These are phyloP conservation scores for Pichia sp. DNA, from an alignment of 1,139 yeast genomes.

Conservation along the genomic window DNA sequence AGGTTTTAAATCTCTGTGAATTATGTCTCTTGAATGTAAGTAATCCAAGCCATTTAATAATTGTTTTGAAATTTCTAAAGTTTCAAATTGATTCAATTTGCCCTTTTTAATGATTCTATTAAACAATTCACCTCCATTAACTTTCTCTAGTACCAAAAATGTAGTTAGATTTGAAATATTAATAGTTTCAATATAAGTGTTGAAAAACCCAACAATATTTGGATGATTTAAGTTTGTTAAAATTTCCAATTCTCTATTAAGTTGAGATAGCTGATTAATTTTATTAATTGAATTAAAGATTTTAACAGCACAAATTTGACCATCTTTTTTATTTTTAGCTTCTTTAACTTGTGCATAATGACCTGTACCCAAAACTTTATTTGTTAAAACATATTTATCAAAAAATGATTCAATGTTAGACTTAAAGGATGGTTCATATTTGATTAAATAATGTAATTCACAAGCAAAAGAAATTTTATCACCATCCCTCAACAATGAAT, in stretches of 20 bases:
- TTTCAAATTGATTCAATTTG: conserved; percentile 53
- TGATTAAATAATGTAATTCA: conserved; percentile 50
- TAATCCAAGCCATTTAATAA: conserved; percentile 56
- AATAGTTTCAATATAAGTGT: conserved; percentile 63
- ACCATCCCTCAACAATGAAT: conserved; percentile 51
- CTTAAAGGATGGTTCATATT: conserved; percentile 34
- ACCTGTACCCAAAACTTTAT: conserved; percentile 63
- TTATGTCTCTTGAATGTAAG: conserved; percentile 57
- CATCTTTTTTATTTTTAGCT: conserved; percentile 51
- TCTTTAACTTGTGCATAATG: conserved; percentile 76
- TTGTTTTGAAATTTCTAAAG: conserved; percentile 55
- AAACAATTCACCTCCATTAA: conserved; percentile 69
- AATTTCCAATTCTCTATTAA: conserved; percentile 63
- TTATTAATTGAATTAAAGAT: conserved; percentile 64
- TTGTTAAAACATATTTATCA: conserved; percentile 51
- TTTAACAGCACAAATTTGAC: conserved; percentile 63
- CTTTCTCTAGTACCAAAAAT: conserved; percentile 63
- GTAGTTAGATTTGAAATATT: conserved; percentile 51
- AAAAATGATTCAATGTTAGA: conserved; percentile 37
- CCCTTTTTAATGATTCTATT: conserved; percentile 63
- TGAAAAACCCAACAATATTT: conserved; percentile 61
- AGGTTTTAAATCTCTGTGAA: conserved; percentile 75
- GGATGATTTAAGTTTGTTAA: conserved; percentile 62
- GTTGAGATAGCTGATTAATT: conserved; percentile 29
- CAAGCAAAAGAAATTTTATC: conserved; percentile 60